Evolutionary conservation across 2,329 filamentous ascomycete species (phyloP).

Genomic region (Trichoderma sp.): DNA sequence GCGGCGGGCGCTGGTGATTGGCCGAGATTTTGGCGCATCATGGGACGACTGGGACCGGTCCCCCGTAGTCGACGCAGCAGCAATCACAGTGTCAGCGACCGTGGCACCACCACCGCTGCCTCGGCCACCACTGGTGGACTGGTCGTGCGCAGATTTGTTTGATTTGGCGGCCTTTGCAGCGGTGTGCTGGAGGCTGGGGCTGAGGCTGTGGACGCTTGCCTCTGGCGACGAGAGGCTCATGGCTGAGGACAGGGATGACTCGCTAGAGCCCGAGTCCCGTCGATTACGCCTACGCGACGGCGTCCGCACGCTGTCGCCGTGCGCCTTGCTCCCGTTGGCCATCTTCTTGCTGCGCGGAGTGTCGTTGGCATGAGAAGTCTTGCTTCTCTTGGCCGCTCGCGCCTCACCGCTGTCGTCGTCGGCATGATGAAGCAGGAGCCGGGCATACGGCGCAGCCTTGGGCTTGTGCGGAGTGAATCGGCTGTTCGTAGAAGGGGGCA

Average conservation of each 20-base stretch:
- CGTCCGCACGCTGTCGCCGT: constrained; percentile 35
- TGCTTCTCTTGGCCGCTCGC: constrained; percentile 43
- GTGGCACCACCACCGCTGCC: constrained; percentile 27
- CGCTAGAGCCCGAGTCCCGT: constrained; percentile 44
- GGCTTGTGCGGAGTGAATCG: constrained; percentile 48
- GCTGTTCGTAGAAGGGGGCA: constrained; percentile 48
- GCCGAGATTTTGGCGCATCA: constrained; percentile 43
- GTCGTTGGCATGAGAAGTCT: constrained; percentile 34
- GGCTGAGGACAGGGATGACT: constrained; percentile 46
- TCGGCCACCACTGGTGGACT: constrained; percentile 24
- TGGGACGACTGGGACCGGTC: constrained; percentile 35
- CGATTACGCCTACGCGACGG: constrained; percentile 41
- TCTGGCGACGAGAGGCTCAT: constrained; percentile 46
- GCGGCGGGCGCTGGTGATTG: constrained; percentile 43
- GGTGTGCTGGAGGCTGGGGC: constrained; percentile 35
- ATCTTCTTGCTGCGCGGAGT: constrained; percentile 24
- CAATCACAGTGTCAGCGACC: constrained; percentile 27
- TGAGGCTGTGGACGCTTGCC: constrained; percentile 34
- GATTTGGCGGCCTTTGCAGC: constrained; percentile 6
- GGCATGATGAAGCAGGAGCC: constrained; percentile 44
- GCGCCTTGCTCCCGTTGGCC: constrained; percentile 16
- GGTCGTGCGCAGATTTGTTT: constrained; percentile 27
- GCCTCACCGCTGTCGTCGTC: constrained; percentile 30
- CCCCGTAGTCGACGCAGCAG: constrained; percentile 26
- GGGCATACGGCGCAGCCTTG: constrained; percentile 51